Conservation (phyloP, 768 basidiomycete genomes). For the Agrocybe chaxingu region DNA sequence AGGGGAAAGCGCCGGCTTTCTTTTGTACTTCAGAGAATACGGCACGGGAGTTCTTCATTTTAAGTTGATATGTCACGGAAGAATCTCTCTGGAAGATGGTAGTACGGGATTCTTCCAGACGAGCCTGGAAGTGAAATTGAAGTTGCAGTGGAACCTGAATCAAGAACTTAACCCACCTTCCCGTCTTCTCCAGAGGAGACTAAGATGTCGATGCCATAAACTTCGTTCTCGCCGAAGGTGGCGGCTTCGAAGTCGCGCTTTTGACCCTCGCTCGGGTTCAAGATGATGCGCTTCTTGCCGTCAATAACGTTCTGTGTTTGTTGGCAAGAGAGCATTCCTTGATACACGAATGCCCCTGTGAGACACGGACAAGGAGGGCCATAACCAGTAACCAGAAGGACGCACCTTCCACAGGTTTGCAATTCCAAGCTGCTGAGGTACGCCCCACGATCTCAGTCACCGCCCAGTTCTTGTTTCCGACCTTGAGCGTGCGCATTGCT, state of each 20-base stretch:
- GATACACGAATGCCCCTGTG: not conserved
- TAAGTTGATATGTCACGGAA: constrained; percentile 87
- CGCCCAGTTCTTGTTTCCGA: constrained; percentile 92
- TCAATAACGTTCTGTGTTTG: constrained; percentile 94
- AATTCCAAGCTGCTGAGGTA: constrained; percentile 68
- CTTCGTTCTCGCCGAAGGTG: constrained; percentile 89
- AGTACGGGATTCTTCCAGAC: constrained; percentile 84
- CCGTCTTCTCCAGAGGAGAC: constrained; percentile 87
- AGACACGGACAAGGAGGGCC: constrained; percentile 7
- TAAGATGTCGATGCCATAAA: constrained; percentile 92
- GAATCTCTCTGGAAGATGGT: constrained; percentile 91
- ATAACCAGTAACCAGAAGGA: constrained; percentile 5
- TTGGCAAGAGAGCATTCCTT: constrained; percentile 94
- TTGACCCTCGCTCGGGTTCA: constrained; percentile 84
- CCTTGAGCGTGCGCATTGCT: constrained; percentile 88
- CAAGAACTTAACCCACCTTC: constrained; percentile 52
- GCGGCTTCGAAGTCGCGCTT: constrained; percentile 82
- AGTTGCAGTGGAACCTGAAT: not conserved
- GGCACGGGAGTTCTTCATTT: constrained; percentile 96
- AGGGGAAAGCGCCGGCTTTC: constrained; percentile 97
- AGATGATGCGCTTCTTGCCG: constrained; percentile 92
- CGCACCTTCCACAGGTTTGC: constrained; percentile 92
- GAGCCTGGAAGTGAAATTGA: constrained; percentile 53
- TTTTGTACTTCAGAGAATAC: constrained; percentile 97
- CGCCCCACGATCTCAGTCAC: constrained; percentile 85